phyloP scores from a whole-genome alignment of 192 early-diverging fungal species.

The Geranomyces variabilis region DNA sequence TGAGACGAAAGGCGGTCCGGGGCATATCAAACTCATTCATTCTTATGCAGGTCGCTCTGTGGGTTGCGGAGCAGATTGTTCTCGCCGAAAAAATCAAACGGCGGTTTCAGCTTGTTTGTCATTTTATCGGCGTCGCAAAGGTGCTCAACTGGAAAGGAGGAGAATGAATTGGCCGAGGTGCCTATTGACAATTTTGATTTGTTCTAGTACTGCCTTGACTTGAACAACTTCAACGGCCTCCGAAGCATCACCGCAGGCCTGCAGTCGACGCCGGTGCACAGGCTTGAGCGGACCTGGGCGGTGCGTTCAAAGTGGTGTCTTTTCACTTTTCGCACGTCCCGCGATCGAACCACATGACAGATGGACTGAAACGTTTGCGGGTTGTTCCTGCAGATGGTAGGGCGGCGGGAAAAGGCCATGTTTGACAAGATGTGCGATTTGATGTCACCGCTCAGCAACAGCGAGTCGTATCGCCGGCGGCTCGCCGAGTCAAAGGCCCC shows the following conservation, averaged over 20 bases:
- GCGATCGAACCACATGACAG: not conserved
- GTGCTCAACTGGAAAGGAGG: constrained; percentile 7
- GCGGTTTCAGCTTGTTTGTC: constrained; percentile 38
- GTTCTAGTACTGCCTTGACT: constrained; percentile 36
- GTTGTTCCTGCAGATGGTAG: constrained; percentile 34
- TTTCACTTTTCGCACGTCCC: not conserved
- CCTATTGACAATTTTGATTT: not conserved
- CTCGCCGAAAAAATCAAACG: constrained; percentile 35
- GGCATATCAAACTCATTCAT: no score
- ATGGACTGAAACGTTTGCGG: no score
- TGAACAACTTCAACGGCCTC: constrained; percentile 48
- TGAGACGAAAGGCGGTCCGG: no score
- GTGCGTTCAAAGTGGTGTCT: constrained; percentile 17
- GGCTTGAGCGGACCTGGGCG: constrained; percentile 49
- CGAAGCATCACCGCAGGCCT: constrained; percentile 44
- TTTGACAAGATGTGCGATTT: constrained; percentile 45
- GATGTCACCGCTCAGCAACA: constrained; percentile 44
- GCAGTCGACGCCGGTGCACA: constrained; percentile 47
- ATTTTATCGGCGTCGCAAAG: constrained; percentile 50
- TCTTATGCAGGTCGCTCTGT: constrained; percentile 36
- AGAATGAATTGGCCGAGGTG: not conserved
- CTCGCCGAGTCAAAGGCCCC: constrained; percentile 34
- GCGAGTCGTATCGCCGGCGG: constrained; percentile 42
- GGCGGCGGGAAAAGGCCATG: constrained; percentile 36
- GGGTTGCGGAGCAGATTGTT: constrained; percentile 47